Evolutionary conservation across 805 yeast species (phyloP), one percentile per base, ranked within the genome.

Genomic region (Barnettozyma vustinii): DNA sequence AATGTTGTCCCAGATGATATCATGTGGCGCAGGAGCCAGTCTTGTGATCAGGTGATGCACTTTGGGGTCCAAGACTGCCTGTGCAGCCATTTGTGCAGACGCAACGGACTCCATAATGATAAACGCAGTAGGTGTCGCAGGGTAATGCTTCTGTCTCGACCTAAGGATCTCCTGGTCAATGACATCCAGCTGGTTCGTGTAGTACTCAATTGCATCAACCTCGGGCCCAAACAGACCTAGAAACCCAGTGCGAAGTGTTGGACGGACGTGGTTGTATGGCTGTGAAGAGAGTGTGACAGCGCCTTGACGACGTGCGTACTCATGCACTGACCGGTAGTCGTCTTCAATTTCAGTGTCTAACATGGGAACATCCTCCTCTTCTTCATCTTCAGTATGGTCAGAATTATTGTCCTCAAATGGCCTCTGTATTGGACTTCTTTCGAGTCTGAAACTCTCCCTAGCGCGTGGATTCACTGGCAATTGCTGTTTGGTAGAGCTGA

Each of bases 1-100:
- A 33, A 89, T 79, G 60, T 91, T 89, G 49, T 82, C 86, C 99
- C 99, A 92, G 37, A 88, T 82, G 21, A 92, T 85, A 63, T 92
- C 99, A 59, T 86, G 92, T 4, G 98, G 98, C 1, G 98, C 96
- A 0, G 98, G 98, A 0, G 98, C 98, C 49, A 90, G 69, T 37
- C 78, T 73, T 4, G 96, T 86, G 33, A 91, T 87, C 46, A 94
- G 70, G 50, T 82, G 87, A 61, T 87, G 84, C 8, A 94, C 89
- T 49, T 87, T 77, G 0, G 97, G 97, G 62, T 91, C 97, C 50
- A 94, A 65, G 0, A 92, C 91, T 0, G 97, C 94, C 64, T 94
- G 99, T 0, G 97, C 97, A 26, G 94, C 84, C 87, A 90, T 84
- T 64, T 92, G 99, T 2, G 98, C 97, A 56, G 90, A 83, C 0